Evolutionary conservation across 257 asterid species (phyloP).

Genomic region (Fraxinus quadrangulata): DNA sequence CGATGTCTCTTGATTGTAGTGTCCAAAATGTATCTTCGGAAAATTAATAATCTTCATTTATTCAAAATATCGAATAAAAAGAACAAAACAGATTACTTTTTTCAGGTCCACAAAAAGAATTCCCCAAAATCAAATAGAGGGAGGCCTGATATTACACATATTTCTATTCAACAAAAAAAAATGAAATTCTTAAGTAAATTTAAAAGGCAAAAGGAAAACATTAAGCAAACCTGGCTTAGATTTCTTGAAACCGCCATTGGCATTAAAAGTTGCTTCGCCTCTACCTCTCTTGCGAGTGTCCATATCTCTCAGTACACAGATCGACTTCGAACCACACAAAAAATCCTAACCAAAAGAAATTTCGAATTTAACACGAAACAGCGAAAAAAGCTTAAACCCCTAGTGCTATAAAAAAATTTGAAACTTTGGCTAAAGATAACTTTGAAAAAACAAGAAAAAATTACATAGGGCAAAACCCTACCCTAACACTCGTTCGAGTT

Average conservation of each 20-base stretch:
- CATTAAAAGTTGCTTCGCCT: slow-evolving; percentile 32
- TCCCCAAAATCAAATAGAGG: too few relatives aligned
- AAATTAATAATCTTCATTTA: neutral
- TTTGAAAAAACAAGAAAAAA: neutral
- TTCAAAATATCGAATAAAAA: too few relatives aligned
- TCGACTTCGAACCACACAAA: slow-evolving; percentile 26
- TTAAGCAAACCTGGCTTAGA: slow-evolving; percentile 54
- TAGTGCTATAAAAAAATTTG: neutral
- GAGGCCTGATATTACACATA: neutral
- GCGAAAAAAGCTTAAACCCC: neutral
- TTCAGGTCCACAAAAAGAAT: too few relatives aligned
- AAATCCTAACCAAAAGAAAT: neutral
- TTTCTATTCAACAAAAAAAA: neutral
- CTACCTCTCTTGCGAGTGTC: slow-evolving; percentile 58
- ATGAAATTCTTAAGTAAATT: slow-evolving; percentile 4
- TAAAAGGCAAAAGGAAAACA: neutral
- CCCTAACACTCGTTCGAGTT: neutral
- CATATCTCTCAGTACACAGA: slow-evolving; percentile 39
- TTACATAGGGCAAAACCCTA: neutral
- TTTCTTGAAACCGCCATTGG: slow-evolving; percentile 71
- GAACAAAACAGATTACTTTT: too few relatives aligned
- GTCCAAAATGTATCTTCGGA: neutral
- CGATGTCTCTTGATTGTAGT: neutral
- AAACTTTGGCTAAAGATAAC: neutral
- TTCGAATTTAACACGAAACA: neutral